These are phyloP conservation scores for Haematococcus sp. DNA, from an alignment of 139 green algal genomes.

Conservation along the genomic window DNA sequence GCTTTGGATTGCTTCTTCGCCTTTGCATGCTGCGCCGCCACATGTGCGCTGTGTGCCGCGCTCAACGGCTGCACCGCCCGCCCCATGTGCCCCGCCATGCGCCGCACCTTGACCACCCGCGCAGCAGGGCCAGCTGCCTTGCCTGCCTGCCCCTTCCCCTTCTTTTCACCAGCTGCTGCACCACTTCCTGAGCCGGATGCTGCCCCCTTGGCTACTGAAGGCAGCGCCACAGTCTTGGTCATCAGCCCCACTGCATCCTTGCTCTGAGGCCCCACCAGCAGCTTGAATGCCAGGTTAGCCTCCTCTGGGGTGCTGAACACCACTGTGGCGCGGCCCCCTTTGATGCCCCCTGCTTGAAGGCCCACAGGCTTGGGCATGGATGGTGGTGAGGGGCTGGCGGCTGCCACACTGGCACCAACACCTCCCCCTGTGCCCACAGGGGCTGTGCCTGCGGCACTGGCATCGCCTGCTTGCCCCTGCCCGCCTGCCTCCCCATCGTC, in stretches of 20 bases:
- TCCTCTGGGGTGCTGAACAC: not conserved
- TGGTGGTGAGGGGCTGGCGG: not conserved
- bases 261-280: not conserved
- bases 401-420: not conserved
- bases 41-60: too few relatives aligned
- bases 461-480: too few relatives aligned
- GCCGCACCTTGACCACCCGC: not conserved
- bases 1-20: too few relatives aligned
- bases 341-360: not conserved
- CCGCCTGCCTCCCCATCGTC: not conserved
- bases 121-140: not conserved
- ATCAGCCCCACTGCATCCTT: not conserved
- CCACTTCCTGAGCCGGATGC: not conserved
- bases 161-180: not conserved
- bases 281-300: constrained; percentile 1
- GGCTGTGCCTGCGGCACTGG: too few relatives aligned
- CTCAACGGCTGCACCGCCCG: not conserved
- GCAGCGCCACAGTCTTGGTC: not conserved
- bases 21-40: too few relatives aligned
- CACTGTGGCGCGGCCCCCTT: not conserved
- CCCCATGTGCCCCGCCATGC: constrained; percentile 9
- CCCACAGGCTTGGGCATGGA: not conserved
- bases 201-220: not conserved
- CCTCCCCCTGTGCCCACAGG: too few relatives aligned
- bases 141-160: not conserved